Conservation (phyloP, 2,329 filamentous ascomycete genomes). For the Ophiostoma novo-ulmi region DNA sequence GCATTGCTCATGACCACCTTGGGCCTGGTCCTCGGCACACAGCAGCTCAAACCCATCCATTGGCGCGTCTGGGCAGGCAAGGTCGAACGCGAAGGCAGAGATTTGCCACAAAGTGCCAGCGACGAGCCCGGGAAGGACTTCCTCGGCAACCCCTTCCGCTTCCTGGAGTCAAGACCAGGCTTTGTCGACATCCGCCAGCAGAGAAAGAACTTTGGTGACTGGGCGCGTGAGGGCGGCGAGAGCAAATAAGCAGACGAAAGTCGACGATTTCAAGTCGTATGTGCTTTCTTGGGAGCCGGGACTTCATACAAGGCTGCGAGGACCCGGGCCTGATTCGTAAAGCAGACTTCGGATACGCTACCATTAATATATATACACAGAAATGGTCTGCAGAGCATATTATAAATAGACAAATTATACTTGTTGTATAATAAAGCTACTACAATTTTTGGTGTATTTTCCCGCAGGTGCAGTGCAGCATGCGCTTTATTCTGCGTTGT, state of each 20-base stretch:
- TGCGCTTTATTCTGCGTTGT: neutral
- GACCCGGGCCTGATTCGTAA: neutral
- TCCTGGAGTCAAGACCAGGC: conserved; percentile 72
- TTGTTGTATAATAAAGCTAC: too few species aligned
- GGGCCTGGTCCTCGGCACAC: conserved; percentile 73
- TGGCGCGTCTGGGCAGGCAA: conserved; percentile 78
- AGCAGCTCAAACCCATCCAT: conserved; percentile 76
- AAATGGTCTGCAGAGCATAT: neutral
- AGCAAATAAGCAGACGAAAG: conserved; percentile 14
- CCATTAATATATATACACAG: neutral
- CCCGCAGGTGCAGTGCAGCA: neutral
- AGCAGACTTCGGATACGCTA: neutral
- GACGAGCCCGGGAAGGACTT: conserved; percentile 56
- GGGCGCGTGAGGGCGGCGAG: conserved; percentile 48
- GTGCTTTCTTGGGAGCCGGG: neutral
- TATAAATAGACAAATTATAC: neutral
- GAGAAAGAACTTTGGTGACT: conserved; percentile 71
- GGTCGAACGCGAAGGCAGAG: conserved; percentile 69
- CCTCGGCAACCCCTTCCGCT: conserved; percentile 71
- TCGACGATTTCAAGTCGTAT: neutral
- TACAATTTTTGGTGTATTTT: neutral
- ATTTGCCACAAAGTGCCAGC: conserved; percentile 54
- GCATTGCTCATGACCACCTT: conserved; percentile 75
- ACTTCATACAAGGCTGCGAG: neutral
- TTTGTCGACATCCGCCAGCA: conserved; percentile 86